Base-by-base conservation (phyloP, 495 filamentous ascomycete species). In the Cetradonia linearis region DNA sequence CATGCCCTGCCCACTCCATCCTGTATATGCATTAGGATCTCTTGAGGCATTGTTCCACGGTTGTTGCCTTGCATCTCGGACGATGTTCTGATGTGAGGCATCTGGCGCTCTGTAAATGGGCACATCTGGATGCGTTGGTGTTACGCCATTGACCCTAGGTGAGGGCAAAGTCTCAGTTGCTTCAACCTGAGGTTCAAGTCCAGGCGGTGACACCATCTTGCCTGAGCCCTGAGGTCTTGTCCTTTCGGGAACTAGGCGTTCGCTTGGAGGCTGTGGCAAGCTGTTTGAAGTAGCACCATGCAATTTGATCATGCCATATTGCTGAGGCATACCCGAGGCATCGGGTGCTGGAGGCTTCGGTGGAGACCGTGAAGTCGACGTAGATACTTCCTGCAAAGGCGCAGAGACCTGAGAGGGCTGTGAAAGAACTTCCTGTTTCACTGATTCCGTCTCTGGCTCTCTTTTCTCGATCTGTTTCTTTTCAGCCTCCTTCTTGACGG, bases 261-360 rank as follows among this genome's bases (percentile, higher is more conserved):
- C 58, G 20, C 56, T 77, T 74, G 59, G 72, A 70, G n/a, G 65
- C 67, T 30, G 70, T 61, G 38, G 73, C 70, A 54, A 70, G 65
- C 66, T 70, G 75, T 66, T 76, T 77, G 49, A 76, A 47, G 75
- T 73, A 6, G 78, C 76, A 63, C 76, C 76, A 64, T 82, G 80
- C 23, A 82, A 74, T 62, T 80, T 83, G 74, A 82, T 82, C 74
- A 82, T 73, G 31, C 80, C 80, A 68, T 80, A 83, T 60, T 83
- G 79, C 59, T 77, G 81, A 14, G 77, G 75, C 48, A 73, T 76
- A 20, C 77, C 78, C 31, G 72, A 76, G 5, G 75, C 72, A 65
- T 80, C 79, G 31, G 78, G 74, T 11, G 77, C 73, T 40, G 77
- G 76, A 42, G 79, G 76, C 55, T 83, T 81, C 0, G 78, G 74